phyloP scores from a whole-genome alignment of 805 yeast genomes.

The Candida bentonensis region DNA sequence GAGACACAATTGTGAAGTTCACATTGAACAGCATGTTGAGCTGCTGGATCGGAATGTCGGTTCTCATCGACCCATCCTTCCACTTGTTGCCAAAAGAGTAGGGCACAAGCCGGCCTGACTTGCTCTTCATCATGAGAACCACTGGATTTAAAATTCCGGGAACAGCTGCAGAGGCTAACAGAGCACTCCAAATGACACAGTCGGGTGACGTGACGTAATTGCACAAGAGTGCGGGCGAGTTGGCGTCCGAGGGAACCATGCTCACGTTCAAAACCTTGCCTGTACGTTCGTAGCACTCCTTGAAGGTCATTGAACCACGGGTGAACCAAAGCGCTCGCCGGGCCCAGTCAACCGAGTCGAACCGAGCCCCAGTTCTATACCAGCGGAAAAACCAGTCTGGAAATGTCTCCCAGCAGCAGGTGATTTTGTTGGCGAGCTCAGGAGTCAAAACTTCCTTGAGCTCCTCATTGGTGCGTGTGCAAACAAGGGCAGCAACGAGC shows the following conservation, averaged over 20 bases:
- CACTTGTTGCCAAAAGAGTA: slow-evolving; percentile 63
- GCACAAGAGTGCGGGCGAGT: slow-evolving; percentile 67
- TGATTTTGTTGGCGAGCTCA: slow-evolving; percentile 44
- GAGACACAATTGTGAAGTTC: slow-evolving; percentile 63
- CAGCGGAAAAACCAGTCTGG: slow-evolving; percentile 47
- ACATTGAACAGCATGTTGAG: slow-evolving; percentile 64
- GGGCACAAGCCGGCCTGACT: slow-evolving; percentile 35
- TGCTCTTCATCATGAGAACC: slow-evolving; percentile 56
- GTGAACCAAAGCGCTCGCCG: slow-evolving; percentile 55
- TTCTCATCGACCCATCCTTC: slow-evolving; percentile 67
- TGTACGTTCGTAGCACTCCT: slow-evolving; percentile 53
- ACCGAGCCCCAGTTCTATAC: slow-evolving; percentile 66
- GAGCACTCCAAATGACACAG: slow-evolving; percentile 68
- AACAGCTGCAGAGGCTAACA: slow-evolving; percentile 68
- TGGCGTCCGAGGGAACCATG: slow-evolving; percentile 71
- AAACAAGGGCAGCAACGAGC: slow-evolving; percentile 54
- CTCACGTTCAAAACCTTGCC: slow-evolving; percentile 61
- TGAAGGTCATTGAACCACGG: slow-evolving; percentile 54
- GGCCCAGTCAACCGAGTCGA: slow-evolving; percentile 68
- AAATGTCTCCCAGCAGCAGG: slow-evolving; percentile 56
- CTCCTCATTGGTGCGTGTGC: slow-evolving; percentile 59
- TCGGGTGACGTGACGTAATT: slow-evolving; percentile 66
- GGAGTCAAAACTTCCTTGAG: slow-evolving; percentile 42
- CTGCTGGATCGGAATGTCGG: slow-evolving; percentile 66
- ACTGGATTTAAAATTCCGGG: slow-evolving; percentile 75